A percentile compares a stretch with the other conserved stretches of the same genome.
phyloP scores from a whole-genome alignment of 202 grass and related monocot species.

The Miscanthus sacchariflorus region DNA sequence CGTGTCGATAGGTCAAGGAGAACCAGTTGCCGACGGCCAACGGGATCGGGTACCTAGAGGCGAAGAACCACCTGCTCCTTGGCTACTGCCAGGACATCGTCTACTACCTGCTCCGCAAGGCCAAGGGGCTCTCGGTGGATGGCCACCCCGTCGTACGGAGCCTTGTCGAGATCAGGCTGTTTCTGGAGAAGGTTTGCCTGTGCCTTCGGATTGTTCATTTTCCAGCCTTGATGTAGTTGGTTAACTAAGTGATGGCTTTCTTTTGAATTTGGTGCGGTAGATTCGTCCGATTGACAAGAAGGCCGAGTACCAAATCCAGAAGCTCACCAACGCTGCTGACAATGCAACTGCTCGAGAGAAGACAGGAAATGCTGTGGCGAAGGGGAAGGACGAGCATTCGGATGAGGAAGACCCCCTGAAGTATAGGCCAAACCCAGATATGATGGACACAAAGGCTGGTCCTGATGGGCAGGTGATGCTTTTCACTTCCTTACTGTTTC shows the following conservation, averaged over 20 bases:
- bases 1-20: constrained; percentile 55
- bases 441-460: constrained; percentile 56
- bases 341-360: constrained; percentile 49
- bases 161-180: constrained; percentile 81
- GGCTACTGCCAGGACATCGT: constrained; percentile 76
- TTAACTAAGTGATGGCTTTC: neutral
- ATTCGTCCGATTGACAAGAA: constrained; percentile 94
- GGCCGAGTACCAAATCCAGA: constrained; percentile 89
- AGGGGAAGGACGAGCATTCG: constrained; percentile 44
- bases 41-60: constrained; percentile 85
- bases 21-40: constrained; percentile 70
- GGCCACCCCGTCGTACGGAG: constrained; percentile 64
- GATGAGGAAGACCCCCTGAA: constrained; percentile 71
- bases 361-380: constrained; percentile 35
- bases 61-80: constrained; percentile 81
- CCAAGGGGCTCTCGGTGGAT: constrained; percentile 83
- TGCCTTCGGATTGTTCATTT: constrained; percentile 7
- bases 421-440: constrained; percentile 71
- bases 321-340: constrained; percentile 73
- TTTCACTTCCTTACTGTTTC: constrained; percentile 13
- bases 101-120: constrained; percentile 76
- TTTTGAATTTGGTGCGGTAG: constrained; percentile 34
- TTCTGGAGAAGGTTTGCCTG: constrained; percentile 81
- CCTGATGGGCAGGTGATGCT: constrained; percentile 42
- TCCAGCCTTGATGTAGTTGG: neutral